These are phyloP conservation scores for Sextonia rubra DNA, from an alignment of 164 flowering plant genomes.

Conservation along the genomic window DNA sequence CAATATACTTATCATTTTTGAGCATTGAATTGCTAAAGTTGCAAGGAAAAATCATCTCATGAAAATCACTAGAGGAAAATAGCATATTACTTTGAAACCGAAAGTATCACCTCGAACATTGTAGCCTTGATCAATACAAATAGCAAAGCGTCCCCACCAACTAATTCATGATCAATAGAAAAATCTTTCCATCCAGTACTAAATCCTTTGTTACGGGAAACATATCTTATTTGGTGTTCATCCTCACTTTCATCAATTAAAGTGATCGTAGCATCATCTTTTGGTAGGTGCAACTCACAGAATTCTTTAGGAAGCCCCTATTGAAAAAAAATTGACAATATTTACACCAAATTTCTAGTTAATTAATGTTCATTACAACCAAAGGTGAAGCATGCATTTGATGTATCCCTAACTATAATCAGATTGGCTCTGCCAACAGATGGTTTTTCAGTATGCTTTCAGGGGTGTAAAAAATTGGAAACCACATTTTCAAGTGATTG, in stretches of 20 bases:
- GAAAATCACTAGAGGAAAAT: neutral
- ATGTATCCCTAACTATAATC: too few species aligned
- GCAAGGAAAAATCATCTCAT: neutral
- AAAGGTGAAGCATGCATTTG: neutral
- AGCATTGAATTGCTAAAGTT: neutral
- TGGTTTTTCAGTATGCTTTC: too few species aligned
- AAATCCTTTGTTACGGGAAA: conserved; percentile 53
- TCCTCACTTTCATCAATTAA: conserved; percentile 24
- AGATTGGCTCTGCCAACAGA: too few species aligned
- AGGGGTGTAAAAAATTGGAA: too few species aligned
- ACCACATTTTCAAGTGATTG: too few species aligned
- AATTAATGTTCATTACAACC: neutral
- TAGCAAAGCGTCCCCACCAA: conserved; percentile 75
- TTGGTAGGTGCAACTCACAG: conserved; percentile 32
- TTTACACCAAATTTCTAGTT: neutral
- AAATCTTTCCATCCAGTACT: conserved; percentile 85
- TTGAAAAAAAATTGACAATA: too few species aligned
- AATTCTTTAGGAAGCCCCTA: conserved; percentile 58
- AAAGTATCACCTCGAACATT: conserved; percentile 50
- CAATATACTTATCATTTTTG: neutral
- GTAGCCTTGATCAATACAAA: conserved; percentile 51
- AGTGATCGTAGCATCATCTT: conserved; percentile 18
- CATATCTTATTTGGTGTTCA: conserved; percentile 32
- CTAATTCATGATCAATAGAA: conserved; percentile 56
- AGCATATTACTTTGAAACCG: neutral